Evolutionary conservation across 352 stramenopile genomes (phyloP).

Genomic region (Phytopythium chamaehyphon): DNA sequence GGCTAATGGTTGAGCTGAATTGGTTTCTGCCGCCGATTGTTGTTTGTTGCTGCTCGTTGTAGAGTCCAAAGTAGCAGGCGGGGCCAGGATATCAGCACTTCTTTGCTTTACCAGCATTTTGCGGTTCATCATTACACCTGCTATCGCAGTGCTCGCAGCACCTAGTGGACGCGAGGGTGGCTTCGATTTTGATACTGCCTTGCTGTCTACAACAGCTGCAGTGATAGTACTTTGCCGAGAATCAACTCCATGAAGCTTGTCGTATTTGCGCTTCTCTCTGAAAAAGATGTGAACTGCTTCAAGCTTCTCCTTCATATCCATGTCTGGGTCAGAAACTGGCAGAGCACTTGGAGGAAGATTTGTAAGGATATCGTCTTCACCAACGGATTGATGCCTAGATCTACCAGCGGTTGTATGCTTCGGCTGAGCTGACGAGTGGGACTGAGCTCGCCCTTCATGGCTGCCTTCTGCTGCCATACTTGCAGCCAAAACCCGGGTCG

Average conservation of each 20-base stretch:
- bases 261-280: conserved; percentile 22
- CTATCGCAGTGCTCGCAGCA: not conserved
- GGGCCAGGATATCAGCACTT: not conserved
- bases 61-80: not conserved
- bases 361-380: not conserved
- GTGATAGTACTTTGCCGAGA: not conserved
- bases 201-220: no score
- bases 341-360: not conserved
- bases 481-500: not conserved
- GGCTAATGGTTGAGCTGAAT: not conserved
- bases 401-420: not conserved
- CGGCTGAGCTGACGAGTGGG: not conserved
- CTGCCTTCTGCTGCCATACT: not conserved
- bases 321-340: not conserved
- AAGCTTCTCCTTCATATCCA: conserved; percentile 6
- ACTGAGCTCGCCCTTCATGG: not conserved
- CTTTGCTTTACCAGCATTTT: not conserved
- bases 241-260: not conserved
- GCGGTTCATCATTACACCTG: not conserved
- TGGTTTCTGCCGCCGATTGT: not conserved
- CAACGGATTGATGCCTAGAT: not conserved
- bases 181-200: not conserved
- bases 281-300: conserved; percentile 41
- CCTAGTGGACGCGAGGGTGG: not conserved
- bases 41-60: not conserved